Evolutionary conservation across 768 basidiomycete genomes (phyloP).

Genomic region (Xanthoconium stramineum): DNA sequence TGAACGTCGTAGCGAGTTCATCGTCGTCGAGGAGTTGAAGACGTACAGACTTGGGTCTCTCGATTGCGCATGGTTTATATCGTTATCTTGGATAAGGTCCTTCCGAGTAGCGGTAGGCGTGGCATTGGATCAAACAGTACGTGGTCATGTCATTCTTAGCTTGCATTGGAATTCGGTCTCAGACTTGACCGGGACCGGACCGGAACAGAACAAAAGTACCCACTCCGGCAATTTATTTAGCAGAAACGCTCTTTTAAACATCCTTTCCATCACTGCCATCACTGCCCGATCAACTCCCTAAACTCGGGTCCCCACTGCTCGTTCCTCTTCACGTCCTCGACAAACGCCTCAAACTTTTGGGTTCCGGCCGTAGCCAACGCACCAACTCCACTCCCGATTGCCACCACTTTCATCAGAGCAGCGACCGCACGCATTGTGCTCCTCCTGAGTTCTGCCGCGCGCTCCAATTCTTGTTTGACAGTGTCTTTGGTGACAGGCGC

Average conservation of each 20-base stretch:
- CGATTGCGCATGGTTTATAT: neutral
- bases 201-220: no score
- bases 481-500: conserved; percentile 89
- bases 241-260: no score
- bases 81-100: conserved; percentile 2
- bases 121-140: conserved; percentile 1
- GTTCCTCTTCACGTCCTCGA: conserved; percentile 68
- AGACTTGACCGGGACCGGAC: neutral
- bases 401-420: conserved; percentile 72
- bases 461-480: conserved; percentile 89
- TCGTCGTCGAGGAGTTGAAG: neutral
- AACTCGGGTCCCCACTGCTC: conserved; percentile 69
- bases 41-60: neutral
- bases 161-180: neutral
- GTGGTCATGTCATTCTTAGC: no score
- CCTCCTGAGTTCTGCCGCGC: conserved; percentile 86
- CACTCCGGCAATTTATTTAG: no score
- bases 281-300: conserved; percentile 30
- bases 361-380: conserved; percentile 22
- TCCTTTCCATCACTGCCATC: conserved; percentile 8
- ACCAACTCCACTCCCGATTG: conserved; percentile 53
- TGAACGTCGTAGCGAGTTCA: conserved; percentile 16
- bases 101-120: conserved; percentile 5
- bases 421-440: conserved; percentile 87
- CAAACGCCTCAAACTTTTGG: conserved; percentile 71